phyloP scores from a whole-genome alignment of 2,329 filamentous ascomycete genomes.

The Fusarium albosuccineum region DNA sequence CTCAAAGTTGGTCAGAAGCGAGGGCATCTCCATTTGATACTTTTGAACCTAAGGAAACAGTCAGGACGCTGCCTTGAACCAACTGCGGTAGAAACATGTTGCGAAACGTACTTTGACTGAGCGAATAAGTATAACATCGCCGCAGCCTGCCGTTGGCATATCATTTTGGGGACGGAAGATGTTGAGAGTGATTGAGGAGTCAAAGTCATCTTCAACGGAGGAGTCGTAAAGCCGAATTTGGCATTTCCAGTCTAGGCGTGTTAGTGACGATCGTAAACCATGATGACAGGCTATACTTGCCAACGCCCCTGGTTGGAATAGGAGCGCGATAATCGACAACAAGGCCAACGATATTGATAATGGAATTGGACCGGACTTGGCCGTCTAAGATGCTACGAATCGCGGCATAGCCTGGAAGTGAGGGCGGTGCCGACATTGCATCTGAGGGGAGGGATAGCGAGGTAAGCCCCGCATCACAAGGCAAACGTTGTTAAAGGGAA shows the following conservation, averaged over 20 bases:
- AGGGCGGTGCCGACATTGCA: conserved; percentile 16
- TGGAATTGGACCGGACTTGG: conserved; percentile 41
- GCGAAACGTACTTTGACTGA: conserved; percentile 63
- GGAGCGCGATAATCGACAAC: conserved; percentile 74
- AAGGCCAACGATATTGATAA: conserved; percentile 76
- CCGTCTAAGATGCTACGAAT: conserved; percentile 61
- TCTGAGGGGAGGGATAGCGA: conserved; percentile 12
- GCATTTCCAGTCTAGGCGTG: conserved; percentile 68
- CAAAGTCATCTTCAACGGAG: conserved; percentile 60
- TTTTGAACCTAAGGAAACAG: conserved; percentile 56
- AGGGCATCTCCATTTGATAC: conserved; percentile 49
- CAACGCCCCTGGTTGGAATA: conserved; percentile 62
- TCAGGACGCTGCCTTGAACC: conserved; percentile 19
- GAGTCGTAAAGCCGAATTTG: conserved; percentile 72
- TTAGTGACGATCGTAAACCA: conserved; percentile 11
- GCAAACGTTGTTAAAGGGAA: background rate
- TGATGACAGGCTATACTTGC: conserved; percentile 53
- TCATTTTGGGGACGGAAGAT: conserved; percentile 69
- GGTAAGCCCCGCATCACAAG: conserved; percentile 15
- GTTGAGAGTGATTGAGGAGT: conserved; percentile 61
- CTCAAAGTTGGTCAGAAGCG: conserved; percentile 58
- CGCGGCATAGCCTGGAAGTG: conserved; percentile 44
- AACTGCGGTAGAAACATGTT: background rate
- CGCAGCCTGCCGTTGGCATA: conserved; percentile 62
- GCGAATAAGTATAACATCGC: conserved; percentile 61